Base-by-base conservation (phyloP, 176 grass and related monocot genomes). In the Phoenix dactylifera region DNA sequence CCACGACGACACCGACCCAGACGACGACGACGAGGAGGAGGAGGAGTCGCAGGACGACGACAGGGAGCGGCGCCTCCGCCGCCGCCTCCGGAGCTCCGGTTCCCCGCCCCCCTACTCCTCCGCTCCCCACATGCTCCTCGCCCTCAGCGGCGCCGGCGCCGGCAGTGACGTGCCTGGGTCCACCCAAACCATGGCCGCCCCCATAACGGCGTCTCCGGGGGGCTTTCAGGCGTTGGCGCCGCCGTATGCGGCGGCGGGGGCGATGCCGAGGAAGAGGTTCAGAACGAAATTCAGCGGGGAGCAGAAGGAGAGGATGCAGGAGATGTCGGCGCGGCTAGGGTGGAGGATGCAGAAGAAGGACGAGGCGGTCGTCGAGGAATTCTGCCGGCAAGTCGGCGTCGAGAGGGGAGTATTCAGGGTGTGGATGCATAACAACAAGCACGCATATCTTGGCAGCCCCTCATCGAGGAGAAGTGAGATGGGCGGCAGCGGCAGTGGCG, bases 401-500 rank as follows among this genome's bases (percentile, higher is more conserved):
- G 82, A 79, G 22, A 89, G 89, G 72, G 82, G 88, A 57, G 88
- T 99, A 70, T 89, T 99, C 73, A 99, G 93, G 76, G 88, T 99
- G 16, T 99, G 94, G 94, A 99, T 99, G 94, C 94, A 93, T 77
- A 99, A 99, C 88, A 99, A 99, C 76, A 99, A 99, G 82, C 94
- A 99, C 80, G 79, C 82, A 48, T 98, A 85, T 77, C 44, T 88
- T 15, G 92, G 83, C 4, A 44, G 35, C 35, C 35, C 35, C 1
- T 65, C 62, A 3, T 58, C 64, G 1, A 76, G n/a, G 59, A 70
- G 72, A 71, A 72, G 65, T 0, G 35, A 44, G 35, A 3, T 44
- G 1, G 10, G 35, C 53, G 63, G 59, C 26, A 26, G 59, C 20
- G 20, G 26, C 16, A n/a, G n/a, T n/a, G 51, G 57, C 53, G 63